Conservation (phyloP, 2,329 filamentous ascomycete species). For the Berkeleyomyces basicola region DNA sequence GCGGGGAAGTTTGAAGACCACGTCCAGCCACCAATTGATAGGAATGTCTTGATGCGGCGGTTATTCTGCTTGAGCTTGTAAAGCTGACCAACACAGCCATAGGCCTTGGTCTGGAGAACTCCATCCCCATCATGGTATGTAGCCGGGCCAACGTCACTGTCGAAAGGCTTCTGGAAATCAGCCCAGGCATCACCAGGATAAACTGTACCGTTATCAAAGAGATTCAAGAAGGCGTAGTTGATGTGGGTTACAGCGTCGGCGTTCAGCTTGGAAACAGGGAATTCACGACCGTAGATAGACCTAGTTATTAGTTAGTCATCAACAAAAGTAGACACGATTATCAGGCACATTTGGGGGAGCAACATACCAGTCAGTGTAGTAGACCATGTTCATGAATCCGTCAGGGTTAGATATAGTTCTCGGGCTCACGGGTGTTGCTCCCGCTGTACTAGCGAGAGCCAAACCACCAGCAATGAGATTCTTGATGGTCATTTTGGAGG, state of each 20-base stretch:
- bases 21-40: conserved; percentile 76
- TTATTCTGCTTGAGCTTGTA: conserved; percentile 62
- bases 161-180: conserved; percentile 58
- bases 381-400: conserved; percentile 13
- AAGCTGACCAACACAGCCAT: conserved; percentile 68
- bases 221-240: conserved; percentile 67
- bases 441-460: no score
- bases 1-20: conserved; percentile 61
- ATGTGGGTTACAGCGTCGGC: conserved; percentile 57
- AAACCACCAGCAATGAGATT: conserved; percentile 5
- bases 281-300: conserved; percentile 63
- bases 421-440: no score
- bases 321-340: not conserved
- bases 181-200: conserved; percentile 52
- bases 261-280: conserved; percentile 54
- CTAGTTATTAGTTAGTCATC: conserved; percentile 18
- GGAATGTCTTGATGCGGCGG: conserved; percentile 60
- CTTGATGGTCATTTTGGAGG: not conserved
- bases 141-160: conserved; percentile 17
- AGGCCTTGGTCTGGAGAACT: conserved; percentile 48
- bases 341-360: conserved; percentile 2
- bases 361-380: conserved; percentile 13
- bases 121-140: conserved; percentile 37
- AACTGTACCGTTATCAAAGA: conserved; percentile 55
- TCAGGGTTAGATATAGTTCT: no score